Evolutionary conservation across 169 alveolate genomes (phyloP), one percentile per base, ranked within the genome.

Genomic region (Plasmodium vivax): DNA sequence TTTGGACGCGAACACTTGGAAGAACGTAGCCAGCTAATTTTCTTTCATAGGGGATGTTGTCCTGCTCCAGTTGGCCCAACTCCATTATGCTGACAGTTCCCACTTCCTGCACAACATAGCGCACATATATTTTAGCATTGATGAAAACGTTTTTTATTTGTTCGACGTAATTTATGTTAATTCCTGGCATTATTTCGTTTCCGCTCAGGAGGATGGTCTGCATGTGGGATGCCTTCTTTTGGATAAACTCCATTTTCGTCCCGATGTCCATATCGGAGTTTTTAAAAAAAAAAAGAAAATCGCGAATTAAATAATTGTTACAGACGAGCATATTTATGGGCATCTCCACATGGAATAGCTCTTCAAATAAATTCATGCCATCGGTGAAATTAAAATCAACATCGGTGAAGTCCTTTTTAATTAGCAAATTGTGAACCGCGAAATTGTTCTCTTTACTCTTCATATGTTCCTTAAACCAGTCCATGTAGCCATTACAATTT

Each of bases 111-210:
- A 90, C 56, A 32, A 90, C 77, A 90, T 90, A 90, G 36, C 94
- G 45, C 41, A 80, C 81, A 90, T 81, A 90, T 58, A 90, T 90
- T 45, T 81, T 90, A 58, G 94, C 94, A 80, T 90, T 90, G 23
- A 71, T 30, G 36, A 90, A 90, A 27, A 90, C 54, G 19, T 90
- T 43, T 68, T 68, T 36, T 80, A 90, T 62, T 81, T 90, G 82
- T 12, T 90, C 94, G 10, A 90, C 30, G 83, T 90, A 82, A 80
- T 90, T 68, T 43, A 80, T 71, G 19, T 90, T 56, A 68, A 90
- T 68, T 30, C 94, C 94, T 43, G 94, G 94, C 91, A 81, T 90
- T 80, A 90, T 62, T 90, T 90, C 94, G 71, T 90, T 90, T 27
- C 94, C 94, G 73, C 81, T 90, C 23, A 90, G 82, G 36, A 90